Evolutionary conservation across 331 rosid genomes (phyloP), one percentile per base, ranked within the genome.

Genomic region (Malus hybrid): DNA sequence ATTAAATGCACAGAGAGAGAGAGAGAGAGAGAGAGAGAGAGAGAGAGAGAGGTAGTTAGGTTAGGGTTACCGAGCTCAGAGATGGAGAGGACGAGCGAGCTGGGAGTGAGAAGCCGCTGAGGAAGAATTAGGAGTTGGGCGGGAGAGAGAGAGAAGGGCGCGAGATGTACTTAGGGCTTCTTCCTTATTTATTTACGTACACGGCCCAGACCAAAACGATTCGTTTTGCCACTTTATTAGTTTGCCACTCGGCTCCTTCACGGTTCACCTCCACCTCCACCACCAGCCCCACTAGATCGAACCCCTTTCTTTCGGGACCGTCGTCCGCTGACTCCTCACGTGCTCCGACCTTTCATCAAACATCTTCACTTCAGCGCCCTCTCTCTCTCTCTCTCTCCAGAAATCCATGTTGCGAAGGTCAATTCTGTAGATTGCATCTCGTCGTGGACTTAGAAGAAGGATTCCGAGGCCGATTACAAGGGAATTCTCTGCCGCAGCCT

Each of bases 361-460:
- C 31, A 20, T 28, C 64, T 10, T 22, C 64, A 59, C 15, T 22
- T 10, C 64, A 22, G 7, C 64, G 64, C 31, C 31, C 44, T 36
- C 65, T 27, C 63, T 22, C 33, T 24, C 33, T 24, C 24, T 24
- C 19, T 27, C 36, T 1, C 66, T 0, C 10, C 66, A 62, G 19
- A 28, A 62, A 28, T 50, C 56, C 56, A 50, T 50, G 56, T 50
- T 50, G 56, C n/a, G n/a, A 50, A 94, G 99, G 86, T 90, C 93
- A 54, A 69, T 94, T 80, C 64, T 90, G 80, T 75, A 85, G 87
- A 66, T 90, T 68, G 88, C 96, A 27, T 87, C 87, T 29, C 92
- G 87, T 56, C 83, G 83, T 29, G 81, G 84, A 19, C 27, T 79
- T 79, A 74, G 87, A 76, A 84, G 79, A 65, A 84, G 80, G 67